A percentile compares a stretch with the other conserved stretches of the same genome.
Evolutionary conservation across 345 rosid genomes (phyloP).

Genomic region (Brassica juncea): DNA sequence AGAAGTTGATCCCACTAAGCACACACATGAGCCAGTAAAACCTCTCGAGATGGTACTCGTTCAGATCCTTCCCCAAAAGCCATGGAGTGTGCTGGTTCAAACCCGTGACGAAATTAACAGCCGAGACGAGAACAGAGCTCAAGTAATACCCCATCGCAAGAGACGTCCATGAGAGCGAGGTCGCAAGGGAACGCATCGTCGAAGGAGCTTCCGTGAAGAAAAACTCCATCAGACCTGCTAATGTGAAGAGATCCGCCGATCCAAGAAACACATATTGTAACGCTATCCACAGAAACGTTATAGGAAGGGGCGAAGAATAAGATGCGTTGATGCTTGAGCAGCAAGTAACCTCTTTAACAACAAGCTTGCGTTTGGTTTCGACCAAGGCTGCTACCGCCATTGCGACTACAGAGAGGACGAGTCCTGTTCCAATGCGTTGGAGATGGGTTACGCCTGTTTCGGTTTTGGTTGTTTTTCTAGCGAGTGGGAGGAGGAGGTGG

Average conservation of each 20-base stretch:
- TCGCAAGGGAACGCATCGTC: constrained; percentile 87
- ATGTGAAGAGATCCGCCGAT: constrained; percentile 91
- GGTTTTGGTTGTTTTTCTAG: constrained; percentile 57
- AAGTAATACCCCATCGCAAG: constrained; percentile 90
- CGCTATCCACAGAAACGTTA: constrained; percentile 87
- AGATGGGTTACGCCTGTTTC: constrained; percentile 79
- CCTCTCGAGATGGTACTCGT: constrained; percentile 76
- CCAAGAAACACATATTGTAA: constrained; percentile 87
- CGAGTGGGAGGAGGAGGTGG: constrained; percentile 65
- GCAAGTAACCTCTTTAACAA: constrained; percentile 38
- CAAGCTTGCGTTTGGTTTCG: constrained; percentile 60
- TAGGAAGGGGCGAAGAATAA: constrained; percentile 59
- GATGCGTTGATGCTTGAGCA: constrained; percentile 42
- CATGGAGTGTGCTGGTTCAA: constrained; percentile 50
- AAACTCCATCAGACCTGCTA: constrained; percentile 93
- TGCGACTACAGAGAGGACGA: constrained; percentile 67
- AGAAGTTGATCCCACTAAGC: constrained; percentile 65
- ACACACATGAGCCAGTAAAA: constrained; percentile 88
- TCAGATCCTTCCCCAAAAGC: constrained; percentile 76
- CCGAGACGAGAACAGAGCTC: constrained; percentile 73
- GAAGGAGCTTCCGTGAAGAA: constrained; percentile 86
- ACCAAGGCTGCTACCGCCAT: constrained; percentile 84
- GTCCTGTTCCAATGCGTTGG: constrained; percentile 81
- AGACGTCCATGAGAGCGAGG: constrained; percentile 92
- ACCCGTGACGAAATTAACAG: constrained; percentile 55